Conservation (phyloP, 495 filamentous ascomycete genomes). For the Tuber brumale region DNA sequence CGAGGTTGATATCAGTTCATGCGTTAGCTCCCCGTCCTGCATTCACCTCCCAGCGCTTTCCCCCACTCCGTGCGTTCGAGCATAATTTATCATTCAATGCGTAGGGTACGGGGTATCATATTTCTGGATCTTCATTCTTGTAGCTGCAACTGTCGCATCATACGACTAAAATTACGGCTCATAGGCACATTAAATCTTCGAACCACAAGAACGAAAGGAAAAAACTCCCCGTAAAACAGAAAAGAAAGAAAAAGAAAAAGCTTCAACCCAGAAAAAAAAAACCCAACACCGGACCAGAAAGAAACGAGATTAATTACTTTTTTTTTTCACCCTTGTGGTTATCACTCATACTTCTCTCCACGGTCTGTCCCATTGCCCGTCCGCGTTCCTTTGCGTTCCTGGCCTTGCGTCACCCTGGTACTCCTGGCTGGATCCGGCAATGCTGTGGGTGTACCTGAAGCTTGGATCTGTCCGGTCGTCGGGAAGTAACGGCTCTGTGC, state of each 20-base stretch:
- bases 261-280: background rate
- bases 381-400: background rate
- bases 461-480: background rate
- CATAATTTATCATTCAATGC: background rate
- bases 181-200: background rate
- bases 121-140: background rate
- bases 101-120: background rate
- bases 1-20: background rate
- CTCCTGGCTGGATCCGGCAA: background rate
- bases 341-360: background rate
- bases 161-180: background rate
- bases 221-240: background rate
- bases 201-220: background rate
- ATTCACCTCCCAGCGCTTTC: background rate
- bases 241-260: background rate
- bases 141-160: background rate
- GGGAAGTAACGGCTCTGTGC: background rate
- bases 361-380: background rate
- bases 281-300: background rate
- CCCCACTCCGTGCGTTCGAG: background rate
- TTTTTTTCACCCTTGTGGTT: background rate
- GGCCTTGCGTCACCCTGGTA: background rate
- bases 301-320: background rate
- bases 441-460: background rate
- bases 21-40: background rate